Evolutionary conservation across 2,329 filamentous ascomycete species (phyloP).

Genomic region (Tolypocladium paradoxum): DNA sequence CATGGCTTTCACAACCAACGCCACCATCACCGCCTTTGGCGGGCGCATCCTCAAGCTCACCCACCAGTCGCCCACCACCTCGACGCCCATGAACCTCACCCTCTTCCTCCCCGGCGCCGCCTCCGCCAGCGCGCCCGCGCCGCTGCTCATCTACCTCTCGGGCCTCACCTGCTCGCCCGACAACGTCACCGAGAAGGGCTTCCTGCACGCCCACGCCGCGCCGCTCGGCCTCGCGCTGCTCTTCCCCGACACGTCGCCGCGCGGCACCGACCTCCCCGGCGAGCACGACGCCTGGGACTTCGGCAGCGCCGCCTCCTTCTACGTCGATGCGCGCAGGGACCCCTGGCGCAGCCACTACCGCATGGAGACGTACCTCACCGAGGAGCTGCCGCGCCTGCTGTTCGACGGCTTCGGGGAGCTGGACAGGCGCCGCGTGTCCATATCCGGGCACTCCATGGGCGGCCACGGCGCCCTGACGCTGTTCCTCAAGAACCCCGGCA

Average conservation of each 20-base stretch:
- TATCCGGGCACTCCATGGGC: conserved; percentile 94
- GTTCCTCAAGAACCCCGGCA: conserved; percentile 82
- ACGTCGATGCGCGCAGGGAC: conserved; percentile 70
- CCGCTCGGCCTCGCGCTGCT: conserved; percentile 80
- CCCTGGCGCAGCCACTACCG: conserved; percentile 73
- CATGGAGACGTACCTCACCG: conserved; percentile 90
- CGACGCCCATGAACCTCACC: conserved; percentile 86
- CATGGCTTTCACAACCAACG: conserved; percentile 84
- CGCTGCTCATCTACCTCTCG: conserved; percentile 85
- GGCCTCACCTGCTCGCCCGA: conserved; percentile 93
- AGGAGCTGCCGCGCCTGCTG: conserved; percentile 71
- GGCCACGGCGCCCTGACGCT: conserved; percentile 90
- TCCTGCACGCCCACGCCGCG: conserved; percentile 77
- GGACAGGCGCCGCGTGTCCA: conserved; percentile 61
- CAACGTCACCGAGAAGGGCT: conserved; percentile 72
- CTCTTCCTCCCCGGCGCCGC: conserved; percentile 77
- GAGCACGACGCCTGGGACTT: conserved; percentile 91
- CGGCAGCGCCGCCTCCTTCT: conserved; percentile 86
- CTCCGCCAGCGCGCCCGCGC: conserved; percentile 43
- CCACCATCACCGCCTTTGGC: conserved; percentile 83
- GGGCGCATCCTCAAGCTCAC: conserved; percentile 91
- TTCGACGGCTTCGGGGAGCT: conserved; percentile 62
- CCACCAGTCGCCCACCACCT: conserved; percentile 68
- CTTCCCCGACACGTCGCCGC: conserved; percentile 89
- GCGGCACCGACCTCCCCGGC: conserved; percentile 68